These are phyloP conservation scores for Globomyces sp. DNA, from an alignment of 371 early-diverging fungal genomes.

Conservation along the genomic window DNA sequence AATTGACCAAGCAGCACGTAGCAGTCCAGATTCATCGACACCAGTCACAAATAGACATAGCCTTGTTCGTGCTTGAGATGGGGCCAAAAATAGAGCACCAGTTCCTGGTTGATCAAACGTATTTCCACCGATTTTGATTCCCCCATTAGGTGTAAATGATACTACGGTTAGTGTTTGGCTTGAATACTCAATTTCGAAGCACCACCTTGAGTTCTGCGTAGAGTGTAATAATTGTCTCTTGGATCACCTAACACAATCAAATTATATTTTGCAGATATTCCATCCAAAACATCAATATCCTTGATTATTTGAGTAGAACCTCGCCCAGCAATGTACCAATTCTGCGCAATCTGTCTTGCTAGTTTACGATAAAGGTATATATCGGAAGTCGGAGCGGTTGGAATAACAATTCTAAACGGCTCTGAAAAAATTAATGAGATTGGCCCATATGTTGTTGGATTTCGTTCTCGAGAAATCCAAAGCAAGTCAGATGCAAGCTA, in stretches of 20 bases:
- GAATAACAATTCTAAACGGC: constrained; percentile 53
- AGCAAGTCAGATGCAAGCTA: constrained; percentile 38
- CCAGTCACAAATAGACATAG: constrained; percentile 43
- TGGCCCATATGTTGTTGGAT: constrained; percentile 65
- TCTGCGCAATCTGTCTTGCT: constrained; percentile 58
- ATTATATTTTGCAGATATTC: constrained; percentile 42
- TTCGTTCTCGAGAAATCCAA: constrained; percentile 51
- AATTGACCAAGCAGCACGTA: constrained; percentile 41
- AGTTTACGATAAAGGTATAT: constrained; percentile 16
- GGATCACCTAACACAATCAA: constrained; percentile 52
- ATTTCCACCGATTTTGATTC: constrained; percentile 40
- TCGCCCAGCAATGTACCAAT: constrained; percentile 61
- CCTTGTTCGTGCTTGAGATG: constrained; percentile 43
- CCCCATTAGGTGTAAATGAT: constrained; percentile 37
- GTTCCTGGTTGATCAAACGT: constrained; percentile 49
- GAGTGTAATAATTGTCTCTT: constrained; percentile 43
- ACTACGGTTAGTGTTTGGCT: constrained; percentile 11
- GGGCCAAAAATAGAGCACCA: constrained; percentile 49
- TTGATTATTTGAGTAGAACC: constrained; percentile 58
- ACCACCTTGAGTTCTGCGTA: constrained; percentile 33
- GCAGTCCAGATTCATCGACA: constrained; percentile 39
- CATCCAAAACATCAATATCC: constrained; percentile 49
- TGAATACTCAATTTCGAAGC: constrained; percentile 27
- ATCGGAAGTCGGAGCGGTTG: constrained; percentile 22
- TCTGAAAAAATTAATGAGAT: constrained; percentile 43